These are phyloP conservation scores for Passalora sequoiae DNA, from an alignment of 2,329 filamentous ascomycete genomes.

Conservation along the genomic window DNA sequence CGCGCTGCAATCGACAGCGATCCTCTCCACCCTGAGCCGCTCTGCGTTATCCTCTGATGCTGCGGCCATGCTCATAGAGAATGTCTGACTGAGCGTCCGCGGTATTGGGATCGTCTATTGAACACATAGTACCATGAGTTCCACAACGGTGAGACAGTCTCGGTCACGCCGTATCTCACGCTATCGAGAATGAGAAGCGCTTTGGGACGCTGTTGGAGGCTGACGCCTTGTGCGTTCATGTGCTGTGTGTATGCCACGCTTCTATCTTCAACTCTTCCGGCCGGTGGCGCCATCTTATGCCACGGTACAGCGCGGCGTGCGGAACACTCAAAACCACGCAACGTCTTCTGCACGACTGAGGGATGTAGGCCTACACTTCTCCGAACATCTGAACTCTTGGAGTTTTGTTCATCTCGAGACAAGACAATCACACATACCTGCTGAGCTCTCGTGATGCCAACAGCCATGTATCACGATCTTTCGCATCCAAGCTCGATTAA, in stretches of 20 bases:
- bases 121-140: neutral
- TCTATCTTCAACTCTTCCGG: neutral
- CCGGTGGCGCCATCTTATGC: neutral
- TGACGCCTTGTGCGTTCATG: neutral
- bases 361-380: neutral
- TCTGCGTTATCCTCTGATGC: neutral
- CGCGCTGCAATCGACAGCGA: no score
- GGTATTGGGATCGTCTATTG: neutral
- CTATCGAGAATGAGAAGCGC: no score
- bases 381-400: neutral
- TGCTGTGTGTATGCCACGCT: neutral
- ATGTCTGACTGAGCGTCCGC: neutral
- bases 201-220: neutral
- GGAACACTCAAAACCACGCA: neutral
- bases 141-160: neutral
- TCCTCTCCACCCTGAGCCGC: neutral
- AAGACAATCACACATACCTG: neutral
- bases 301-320: neutral
- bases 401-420: neutral
- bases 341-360: no score
- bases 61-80: neutral
- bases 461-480: neutral
- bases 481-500: neutral
- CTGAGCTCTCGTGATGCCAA: neutral
- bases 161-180: constrained; percentile 1